Base-by-base conservation (phyloP, 768 basidiomycete genomes). In the Serpula lacrymans region DNA sequence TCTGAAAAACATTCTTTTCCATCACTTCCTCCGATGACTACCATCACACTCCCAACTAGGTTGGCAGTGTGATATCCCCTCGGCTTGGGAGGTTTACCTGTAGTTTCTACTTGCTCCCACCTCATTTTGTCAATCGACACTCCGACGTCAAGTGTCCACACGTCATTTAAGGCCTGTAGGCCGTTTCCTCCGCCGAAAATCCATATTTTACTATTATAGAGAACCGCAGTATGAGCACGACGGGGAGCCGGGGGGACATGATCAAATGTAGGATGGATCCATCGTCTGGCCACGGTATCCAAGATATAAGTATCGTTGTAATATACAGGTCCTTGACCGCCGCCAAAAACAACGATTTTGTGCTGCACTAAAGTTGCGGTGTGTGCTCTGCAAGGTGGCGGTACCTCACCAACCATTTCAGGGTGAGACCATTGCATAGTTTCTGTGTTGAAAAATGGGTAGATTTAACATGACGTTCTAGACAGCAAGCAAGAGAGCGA, bases 141-240 rank as follows among this genome's bases (percentile, higher is more conserved):
- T n/a, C 40, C 47, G 0, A 85, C 77, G 42, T 95, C 89, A 17
- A 95, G 67, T 12, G 84, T 79, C 91, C 92, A 95, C 14, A 94
- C 66, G 59, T 96, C 93, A 50, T 89, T 88, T 41, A 96, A 70
- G 0, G 94, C 92, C n/a, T 77, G 77, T 66, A 84, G 70, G 0
- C 94, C 94, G 43, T 91, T 94, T 2, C 94, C 93, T n/a, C 94
- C 92, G 6, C 92, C 94, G 52, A 95, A 96, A 3, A 96, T 64
- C 69, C 87, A 89, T 0, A 97, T 74, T 55, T 77, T 83, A 43
- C 74, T 71, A 21, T 69, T 66, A 53, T 90, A 82, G 16, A 80
- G 64, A 11, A 93, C 85, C 1, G 89, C 79, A 0, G 90, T 88
- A 60, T 97, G 94, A 1, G 94, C 92, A 20, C 94, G 80, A 7